Base-by-base conservation (phyloP, 208 protist species). In the Trypanosoma conorhini region DNA sequence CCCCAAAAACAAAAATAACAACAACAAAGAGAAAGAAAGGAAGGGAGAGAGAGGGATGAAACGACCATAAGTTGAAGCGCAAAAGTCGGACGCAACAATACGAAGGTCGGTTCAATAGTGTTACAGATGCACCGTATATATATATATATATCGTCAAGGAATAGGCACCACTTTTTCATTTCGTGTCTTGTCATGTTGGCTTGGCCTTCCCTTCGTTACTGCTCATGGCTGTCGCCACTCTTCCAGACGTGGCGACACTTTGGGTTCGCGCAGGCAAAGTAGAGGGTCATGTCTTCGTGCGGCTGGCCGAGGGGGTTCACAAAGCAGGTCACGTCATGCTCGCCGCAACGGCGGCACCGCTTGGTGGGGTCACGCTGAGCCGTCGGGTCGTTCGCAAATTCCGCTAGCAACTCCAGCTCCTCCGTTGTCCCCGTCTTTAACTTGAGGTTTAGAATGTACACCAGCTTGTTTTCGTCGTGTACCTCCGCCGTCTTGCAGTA, bases 241-340 rank as follows among this genome's bases (percentile, higher is more conserved):
- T 91, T 96, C 91, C 88, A 97, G 21, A 96, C 89, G 55, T 94
- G 72, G 3, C 87, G 81, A 69, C 92, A 97, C 52, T 72, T 81
- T 5, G 76, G 85, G 59, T 95, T 91, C 3, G 92, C 83, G 60
- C 92, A 97, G 42, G 88, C 92, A 71, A 95, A 95, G 75, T 91
- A 95, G 26, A 94, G 80, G 22, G 89, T 94, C 89, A 97, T 95
- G 67, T 95, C 92, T 68, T 97, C 92, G 59, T 94, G 87, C 0
- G 88, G 87, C 58, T 91, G 86, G 0, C 88, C 92, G 19, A 97
- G 81, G 15, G 92, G 92, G 66, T 97, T 97, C 30, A 97, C 88
- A 66, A 95, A 97, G 67, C 90, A 95, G 8, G 88, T 82, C 10
- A 95, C 87, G 51, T 89, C 87, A 42, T 87, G 81, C 56, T 80